Evolutionary conservation across 2,329 filamentous ascomycete species (phyloP).

Genomic region (Curvularia lunata): DNA sequence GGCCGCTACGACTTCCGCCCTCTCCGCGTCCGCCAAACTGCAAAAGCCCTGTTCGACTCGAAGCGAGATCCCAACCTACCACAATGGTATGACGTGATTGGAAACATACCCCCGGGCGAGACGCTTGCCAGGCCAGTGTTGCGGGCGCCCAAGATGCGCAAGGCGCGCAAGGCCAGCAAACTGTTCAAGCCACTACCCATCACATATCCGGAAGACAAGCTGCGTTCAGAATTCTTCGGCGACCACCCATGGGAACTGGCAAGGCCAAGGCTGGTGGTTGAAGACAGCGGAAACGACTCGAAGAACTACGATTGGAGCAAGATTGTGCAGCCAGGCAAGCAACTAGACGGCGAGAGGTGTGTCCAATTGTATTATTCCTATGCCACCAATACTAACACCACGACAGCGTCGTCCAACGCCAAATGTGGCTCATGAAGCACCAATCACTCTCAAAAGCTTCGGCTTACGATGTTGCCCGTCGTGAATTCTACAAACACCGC

Average conservation of each 20-base stretch:
- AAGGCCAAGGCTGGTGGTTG: constrained; percentile 81
- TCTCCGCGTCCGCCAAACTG: constrained; percentile 60
- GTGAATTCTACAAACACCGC: constrained; percentile 87
- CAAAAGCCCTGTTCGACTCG: constrained; percentile 57
- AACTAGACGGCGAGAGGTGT: constrained; percentile 84
- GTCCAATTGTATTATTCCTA: constrained; percentile 5
- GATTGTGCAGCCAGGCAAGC: constrained; percentile 75
- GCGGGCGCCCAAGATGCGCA: constrained; percentile 55
- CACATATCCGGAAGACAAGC: constrained; percentile 79
- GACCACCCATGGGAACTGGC: constrained; percentile 99
- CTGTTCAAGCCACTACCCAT: constrained; percentile 82
- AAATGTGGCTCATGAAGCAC: constrained; percentile 76
- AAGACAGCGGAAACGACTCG: constrained; percentile 82
- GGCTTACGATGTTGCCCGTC: constrained; percentile 86
- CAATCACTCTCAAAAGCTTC: constrained; percentile 63
- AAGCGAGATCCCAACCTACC: constrained; percentile 53
- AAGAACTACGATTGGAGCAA: constrained; percentile 80
- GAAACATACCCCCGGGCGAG: constrained; percentile 65
- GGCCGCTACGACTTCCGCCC: constrained; percentile 60
- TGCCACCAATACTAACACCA: neutral
- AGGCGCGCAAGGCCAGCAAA: constrained; percentile 66
- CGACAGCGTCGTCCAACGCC: constrained; percentile 89
- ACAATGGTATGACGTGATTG: constrained; percentile 64
- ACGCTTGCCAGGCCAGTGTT: constrained; percentile 62
- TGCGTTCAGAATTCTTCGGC: constrained; percentile 82